These are phyloP conservation scores for Ganoderma boninense DNA, from an alignment of 1,284 basidiomycete genomes.

Conservation along the genomic window DNA sequence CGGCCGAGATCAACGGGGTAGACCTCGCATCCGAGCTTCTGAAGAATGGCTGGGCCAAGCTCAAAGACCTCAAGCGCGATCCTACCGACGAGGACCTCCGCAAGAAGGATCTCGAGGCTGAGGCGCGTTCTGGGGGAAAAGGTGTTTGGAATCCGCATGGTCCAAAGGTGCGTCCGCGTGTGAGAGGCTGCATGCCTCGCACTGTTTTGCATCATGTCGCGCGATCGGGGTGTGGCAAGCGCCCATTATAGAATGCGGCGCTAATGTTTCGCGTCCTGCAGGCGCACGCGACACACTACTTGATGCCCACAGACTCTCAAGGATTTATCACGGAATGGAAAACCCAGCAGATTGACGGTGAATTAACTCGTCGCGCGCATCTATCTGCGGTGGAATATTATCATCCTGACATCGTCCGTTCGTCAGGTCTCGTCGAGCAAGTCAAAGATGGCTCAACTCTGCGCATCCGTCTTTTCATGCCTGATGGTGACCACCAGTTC, in stretches of 20 bases:
- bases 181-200: background rate
- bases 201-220: background rate
- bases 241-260: background rate
- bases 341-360: constrained; percentile 88
- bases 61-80: constrained; percentile 87
- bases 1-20: constrained; percentile 70
- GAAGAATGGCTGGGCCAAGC: constrained; percentile 89
- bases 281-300: constrained; percentile 81
- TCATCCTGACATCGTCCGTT: constrained; percentile 6
- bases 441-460: constrained; percentile 94
- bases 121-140: constrained; percentile 80
- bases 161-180: constrained; percentile 62
- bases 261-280: constrained; percentile 39
- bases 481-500: constrained; percentile 89
- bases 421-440: constrained; percentile 89
- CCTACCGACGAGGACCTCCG: constrained; percentile 81
- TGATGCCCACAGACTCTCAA: constrained; percentile 91
- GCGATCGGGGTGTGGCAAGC: background rate
- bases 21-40: constrained; percentile 86
- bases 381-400: background rate
- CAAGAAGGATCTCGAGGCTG: constrained; percentile 77
- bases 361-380: constrained; percentile 26
- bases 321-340: constrained; percentile 93
- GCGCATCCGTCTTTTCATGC: constrained; percentile 88
- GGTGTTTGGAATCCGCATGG: constrained; percentile 92